A percentile compares a stretch with the other conserved stretches of the same genome.
Evolutionary conservation across 2,329 filamentous ascomycete species (phyloP).

Genomic region (Boeremia exigua): DNA sequence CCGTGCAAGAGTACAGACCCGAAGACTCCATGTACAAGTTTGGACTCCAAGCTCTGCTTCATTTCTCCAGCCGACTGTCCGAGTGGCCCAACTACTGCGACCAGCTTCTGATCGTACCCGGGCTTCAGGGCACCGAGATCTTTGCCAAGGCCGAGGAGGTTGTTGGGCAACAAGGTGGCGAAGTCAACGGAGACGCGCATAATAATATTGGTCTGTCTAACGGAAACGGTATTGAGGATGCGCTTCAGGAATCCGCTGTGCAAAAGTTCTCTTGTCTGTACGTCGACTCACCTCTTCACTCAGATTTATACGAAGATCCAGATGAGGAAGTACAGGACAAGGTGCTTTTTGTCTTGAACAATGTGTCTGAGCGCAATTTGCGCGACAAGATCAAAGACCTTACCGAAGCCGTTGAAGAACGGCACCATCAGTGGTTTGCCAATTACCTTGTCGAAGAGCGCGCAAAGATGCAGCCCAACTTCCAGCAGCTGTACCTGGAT

Average conservation of each 20-base stretch:
- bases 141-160: conserved; percentile 83
- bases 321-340: conserved; percentile 86
- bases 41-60: conserved; percentile 90
- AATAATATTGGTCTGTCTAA: conserved; percentile 67
- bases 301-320: conserved; percentile 78
- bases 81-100: conserved; percentile 98
- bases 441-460: conserved; percentile 93
- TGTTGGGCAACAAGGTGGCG: conserved; percentile 69
- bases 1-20: conserved; percentile 81
- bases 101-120: conserved; percentile 80
- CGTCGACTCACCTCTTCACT: conserved; percentile 70
- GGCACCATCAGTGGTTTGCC: conserved; percentile 95
- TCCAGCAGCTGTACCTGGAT: conserved; percentile 90
- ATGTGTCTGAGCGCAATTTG: conserved; percentile 89
- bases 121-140: conserved; percentile 82
- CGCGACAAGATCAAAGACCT: conserved; percentile 84
- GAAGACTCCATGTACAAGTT: conserved; percentile 98
- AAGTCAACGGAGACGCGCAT: conserved; percentile 56
- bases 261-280: conserved; percentile 80
- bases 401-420: conserved; percentile 75
- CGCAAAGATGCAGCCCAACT: conserved; percentile 96
- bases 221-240: conserved; percentile 69
- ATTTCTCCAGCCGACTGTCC: conserved; percentile 79
- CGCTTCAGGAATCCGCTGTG: conserved; percentile 65
- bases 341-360: conserved; percentile 95